phyloP scores from a whole-genome alignment of 2,329 filamentous ascomycete species.

The Fusarium kyushuense region DNA sequence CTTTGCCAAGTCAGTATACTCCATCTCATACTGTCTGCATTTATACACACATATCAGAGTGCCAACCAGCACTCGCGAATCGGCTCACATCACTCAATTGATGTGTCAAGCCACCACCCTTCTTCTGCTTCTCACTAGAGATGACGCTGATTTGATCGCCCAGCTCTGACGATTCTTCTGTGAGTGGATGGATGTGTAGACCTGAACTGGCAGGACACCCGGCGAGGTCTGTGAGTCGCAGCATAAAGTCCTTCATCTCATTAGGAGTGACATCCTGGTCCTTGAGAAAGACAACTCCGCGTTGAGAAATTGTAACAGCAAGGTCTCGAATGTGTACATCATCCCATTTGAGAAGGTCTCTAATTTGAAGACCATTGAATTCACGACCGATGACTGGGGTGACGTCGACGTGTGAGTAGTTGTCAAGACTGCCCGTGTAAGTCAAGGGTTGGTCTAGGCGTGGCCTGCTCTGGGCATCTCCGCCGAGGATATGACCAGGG shows the following conservation, averaged over 20 bases:
- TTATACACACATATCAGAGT: constrained; percentile 62
- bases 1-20: constrained; percentile 33
- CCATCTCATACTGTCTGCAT: neutral
- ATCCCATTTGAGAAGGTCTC: constrained; percentile 51
- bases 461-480: constrained; percentile 49
- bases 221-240: constrained; percentile 50
- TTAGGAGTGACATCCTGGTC: constrained; percentile 53
- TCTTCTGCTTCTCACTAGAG: constrained; percentile 66
- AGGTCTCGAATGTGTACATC: constrained; percentile 66
- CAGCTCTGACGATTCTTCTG: constrained; percentile 64
- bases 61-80: constrained; percentile 60
- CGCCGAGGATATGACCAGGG: constrained; percentile 49
- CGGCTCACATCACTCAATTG: constrained; percentile 63
- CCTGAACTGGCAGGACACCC: constrained; percentile 60
- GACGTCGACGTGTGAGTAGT: constrained; percentile 53
- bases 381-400: constrained; percentile 65
- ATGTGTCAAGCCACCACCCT: constrained; percentile 64
- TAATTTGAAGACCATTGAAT: constrained; percentile 55
- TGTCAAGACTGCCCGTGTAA: constrained; percentile 58
- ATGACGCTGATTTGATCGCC: constrained; percentile 69
- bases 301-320: constrained; percentile 61
- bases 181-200: constrained; percentile 67
- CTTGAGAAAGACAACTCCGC: constrained; percentile 55
- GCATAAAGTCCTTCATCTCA: constrained; percentile 56
- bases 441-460: constrained; percentile 52